phyloP scores from a whole-genome alignment of 768 basidiomycete species.

The Mycena olivaceomarginata region DNA sequence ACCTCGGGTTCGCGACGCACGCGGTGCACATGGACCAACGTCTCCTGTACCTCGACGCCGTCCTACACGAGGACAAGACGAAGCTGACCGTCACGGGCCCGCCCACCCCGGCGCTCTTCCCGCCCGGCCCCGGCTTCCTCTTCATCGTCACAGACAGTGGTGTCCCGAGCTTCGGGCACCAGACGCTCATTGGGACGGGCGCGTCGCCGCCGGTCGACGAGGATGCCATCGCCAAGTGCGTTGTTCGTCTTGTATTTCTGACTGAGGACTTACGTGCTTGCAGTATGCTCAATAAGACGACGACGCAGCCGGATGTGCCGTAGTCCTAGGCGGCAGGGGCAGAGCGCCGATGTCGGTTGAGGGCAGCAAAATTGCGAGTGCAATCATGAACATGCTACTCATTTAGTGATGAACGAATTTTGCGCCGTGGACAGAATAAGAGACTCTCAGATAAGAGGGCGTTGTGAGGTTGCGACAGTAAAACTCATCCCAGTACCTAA shows the following conservation, averaged over 20 bases:
- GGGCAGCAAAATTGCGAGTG: slow-evolving; percentile 26
- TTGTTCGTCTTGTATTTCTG: neutral
- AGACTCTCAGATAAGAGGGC: too few species aligned
- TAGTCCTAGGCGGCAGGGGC: neutral
- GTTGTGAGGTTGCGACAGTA: too few species aligned
- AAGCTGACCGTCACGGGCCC: slow-evolving; percentile 57
- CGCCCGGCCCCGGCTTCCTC: slow-evolving; percentile 60
- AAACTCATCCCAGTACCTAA: too few species aligned
- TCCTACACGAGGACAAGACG: slow-evolving; percentile 52
- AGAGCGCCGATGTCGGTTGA: slow-evolving; percentile 25
- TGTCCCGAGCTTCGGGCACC: slow-evolving; percentile 53
- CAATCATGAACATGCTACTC: neutral
- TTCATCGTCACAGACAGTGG: slow-evolving; percentile 61
- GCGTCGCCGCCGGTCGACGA: slow-evolving; percentile 56
- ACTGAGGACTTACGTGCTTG: neutral
- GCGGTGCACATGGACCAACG: slow-evolving; percentile 62
- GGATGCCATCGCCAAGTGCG: slow-evolving; percentile 35
- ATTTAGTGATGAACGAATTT: too few species aligned
- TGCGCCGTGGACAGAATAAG: too few species aligned
- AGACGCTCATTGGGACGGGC: slow-evolving; percentile 61
- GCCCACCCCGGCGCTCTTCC: slow-evolving; percentile 59
- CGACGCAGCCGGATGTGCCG: neutral
- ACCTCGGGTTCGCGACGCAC: slow-evolving; percentile 65
- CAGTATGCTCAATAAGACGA: slow-evolving; percentile 22
- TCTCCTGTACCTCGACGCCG: slow-evolving; percentile 58